A percentile compares a stretch with the other conserved stretches of the same genome.
Conservation (phyloP, 2,329 filamentous ascomycete genomes). For the Microdochium trichocladiopsis region DNA sequence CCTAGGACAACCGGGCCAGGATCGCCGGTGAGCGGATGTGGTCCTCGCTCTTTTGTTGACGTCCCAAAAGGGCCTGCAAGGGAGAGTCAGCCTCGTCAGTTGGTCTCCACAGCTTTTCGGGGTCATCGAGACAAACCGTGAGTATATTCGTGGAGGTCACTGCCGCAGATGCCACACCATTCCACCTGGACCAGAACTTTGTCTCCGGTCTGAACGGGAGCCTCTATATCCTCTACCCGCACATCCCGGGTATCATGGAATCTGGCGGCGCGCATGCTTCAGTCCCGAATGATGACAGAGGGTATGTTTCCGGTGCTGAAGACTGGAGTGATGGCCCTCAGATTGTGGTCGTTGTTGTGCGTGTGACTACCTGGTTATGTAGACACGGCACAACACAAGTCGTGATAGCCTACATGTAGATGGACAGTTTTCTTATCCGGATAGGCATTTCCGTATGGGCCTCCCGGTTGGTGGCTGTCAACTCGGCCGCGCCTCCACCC, state of each 20-base stretch:
- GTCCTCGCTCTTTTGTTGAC: neutral
- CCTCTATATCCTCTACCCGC: neutral
- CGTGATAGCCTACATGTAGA: too few species aligned
- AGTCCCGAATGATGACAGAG: too few species aligned
- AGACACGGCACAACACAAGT: too few species aligned
- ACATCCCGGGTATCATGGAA: neutral
- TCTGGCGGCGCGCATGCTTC: neutral
- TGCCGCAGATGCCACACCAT: neutral
- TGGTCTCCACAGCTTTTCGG: neutral
- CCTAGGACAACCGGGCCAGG: neutral
- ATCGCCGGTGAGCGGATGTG: neutral
- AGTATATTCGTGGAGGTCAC: neutral
- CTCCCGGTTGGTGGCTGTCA: too few species aligned
- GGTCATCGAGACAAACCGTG: neutral
- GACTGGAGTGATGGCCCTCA: too few species aligned
- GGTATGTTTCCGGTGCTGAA: too few species aligned
- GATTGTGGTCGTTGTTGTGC: too few species aligned
- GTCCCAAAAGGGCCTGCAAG: neutral
- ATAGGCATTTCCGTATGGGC: too few species aligned
- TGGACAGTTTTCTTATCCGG: too few species aligned
- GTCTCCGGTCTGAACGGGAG: neutral
- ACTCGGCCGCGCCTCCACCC: too few species aligned
- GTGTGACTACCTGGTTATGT: too few species aligned
- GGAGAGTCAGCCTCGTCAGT: too few species aligned
- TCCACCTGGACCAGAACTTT: neutral